These are phyloP conservation scores for Cardiospermum halicacabum DNA, from an alignment of 345 rosid genomes.

Conservation along the genomic window DNA sequence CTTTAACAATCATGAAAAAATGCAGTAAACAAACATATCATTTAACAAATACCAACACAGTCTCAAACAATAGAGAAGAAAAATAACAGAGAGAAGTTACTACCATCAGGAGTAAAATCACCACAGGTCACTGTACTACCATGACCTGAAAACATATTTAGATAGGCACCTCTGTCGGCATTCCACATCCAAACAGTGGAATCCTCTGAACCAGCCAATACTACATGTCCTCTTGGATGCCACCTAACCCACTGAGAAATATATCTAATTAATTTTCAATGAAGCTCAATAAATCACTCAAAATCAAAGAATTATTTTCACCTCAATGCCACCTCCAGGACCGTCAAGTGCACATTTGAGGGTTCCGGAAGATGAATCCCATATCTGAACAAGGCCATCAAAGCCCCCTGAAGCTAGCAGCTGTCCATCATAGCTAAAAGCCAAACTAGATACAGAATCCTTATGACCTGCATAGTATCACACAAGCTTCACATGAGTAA, in stretches of 20 bases:
- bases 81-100: conserved; percentile 9
- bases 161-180: conserved; percentile 70
- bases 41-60: not conserved
- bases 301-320: conserved; percentile 18
- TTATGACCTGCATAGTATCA: conserved; percentile 55
- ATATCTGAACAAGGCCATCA: conserved; percentile 73
- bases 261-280: conserved; percentile 9
- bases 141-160: conserved; percentile 79
- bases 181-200: conserved; percentile 92
- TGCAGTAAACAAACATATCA: not conserved
- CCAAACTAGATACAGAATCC: conserved; percentile 73
- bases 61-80: not conserved
- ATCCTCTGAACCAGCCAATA: conserved; percentile 88
- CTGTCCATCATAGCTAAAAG: conserved; percentile 74
- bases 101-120: conserved; percentile 95
- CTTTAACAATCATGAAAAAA: conserved; percentile 31
- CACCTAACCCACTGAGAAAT: conserved; percentile 80
- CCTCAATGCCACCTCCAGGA: conserved; percentile 78
- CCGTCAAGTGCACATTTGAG: conserved; percentile 59
- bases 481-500: not conserved
- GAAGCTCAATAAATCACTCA: not conserved
- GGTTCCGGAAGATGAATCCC: conserved; percentile 61
- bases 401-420: conserved; percentile 75
- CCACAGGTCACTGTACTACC: conserved; percentile 72
- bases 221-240: conserved; percentile 90